A percentile compares a stretch with the other conserved stretches of the same genome.
Conservation (phyloP, 805 yeast species). For the Helenozyma rhizophorensis region DNA sequence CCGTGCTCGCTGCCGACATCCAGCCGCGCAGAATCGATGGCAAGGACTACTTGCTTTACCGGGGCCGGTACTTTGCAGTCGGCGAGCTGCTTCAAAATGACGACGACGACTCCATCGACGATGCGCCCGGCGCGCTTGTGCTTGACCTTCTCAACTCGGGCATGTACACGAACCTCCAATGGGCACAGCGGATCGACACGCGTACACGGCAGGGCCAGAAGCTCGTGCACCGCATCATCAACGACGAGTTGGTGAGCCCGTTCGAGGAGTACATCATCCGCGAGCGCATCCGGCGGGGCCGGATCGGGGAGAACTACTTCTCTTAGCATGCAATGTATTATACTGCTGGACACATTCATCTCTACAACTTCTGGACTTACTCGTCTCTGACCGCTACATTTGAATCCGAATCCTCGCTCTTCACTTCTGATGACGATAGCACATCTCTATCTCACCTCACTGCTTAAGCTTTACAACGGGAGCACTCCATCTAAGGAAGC, state of each 20-base stretch:
- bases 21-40: conserved; percentile 3
- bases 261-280: conserved; percentile 27
- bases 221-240: conserved; percentile 22
- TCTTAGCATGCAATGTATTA: too few relatives aligned
- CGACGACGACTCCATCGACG: too few relatives aligned
- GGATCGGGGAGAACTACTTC: conserved; percentile 41
- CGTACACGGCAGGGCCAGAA: conserved; percentile 7
- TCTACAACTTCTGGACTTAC: too few relatives aligned
- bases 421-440: too few relatives aligned
- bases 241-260: conserved; percentile 25
- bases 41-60: conserved; percentile 4
- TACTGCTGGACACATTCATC: too few relatives aligned
- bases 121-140: background rate
- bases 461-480: too few relatives aligned
- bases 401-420: too few relatives aligned
- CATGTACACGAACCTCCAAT: conserved; percentile 42
- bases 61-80: conserved; percentile 2
- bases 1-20: conserved; percentile 3
- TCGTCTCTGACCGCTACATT: too few relatives aligned
- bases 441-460: too few relatives aligned
- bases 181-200: conserved; percentile 33
- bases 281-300: conserved; percentile 36
- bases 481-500: too few relatives aligned
- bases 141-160: conserved; percentile 47
- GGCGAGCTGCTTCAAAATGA: background rate